A percentile compares a stretch with the other conserved stretches of the same genome.
Conservation (phyloP, 2,329 filamentous ascomycete species). For the Karstenula rhodostoma region DNA sequence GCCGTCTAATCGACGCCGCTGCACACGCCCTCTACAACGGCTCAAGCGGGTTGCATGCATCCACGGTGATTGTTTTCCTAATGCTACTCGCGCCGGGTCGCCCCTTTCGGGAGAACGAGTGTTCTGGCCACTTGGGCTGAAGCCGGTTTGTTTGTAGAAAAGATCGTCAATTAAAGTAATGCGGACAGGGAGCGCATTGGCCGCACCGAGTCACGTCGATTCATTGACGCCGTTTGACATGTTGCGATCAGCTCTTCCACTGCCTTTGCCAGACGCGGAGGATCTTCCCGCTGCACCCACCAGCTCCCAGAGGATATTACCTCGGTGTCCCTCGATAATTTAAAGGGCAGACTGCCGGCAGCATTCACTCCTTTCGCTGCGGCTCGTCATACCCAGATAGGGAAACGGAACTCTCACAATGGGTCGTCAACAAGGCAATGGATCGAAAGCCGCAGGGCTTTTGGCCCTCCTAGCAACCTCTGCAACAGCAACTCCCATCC, state of each 20-base stretch:
- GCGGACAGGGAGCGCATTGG: conserved; percentile 9
- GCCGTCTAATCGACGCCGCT: not conserved
- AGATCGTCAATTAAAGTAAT: conserved; percentile 12
- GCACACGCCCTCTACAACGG: not conserved
- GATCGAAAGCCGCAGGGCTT: conserved; percentile 29
- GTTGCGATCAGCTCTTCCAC: conserved; percentile 3
- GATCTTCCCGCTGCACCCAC: not conserved
- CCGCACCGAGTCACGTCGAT: conserved; percentile 2
- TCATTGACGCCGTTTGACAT: conserved; percentile 6
- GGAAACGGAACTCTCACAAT: conserved; percentile 12
- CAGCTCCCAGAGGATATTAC: not conserved
- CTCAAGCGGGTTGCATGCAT: not conserved
- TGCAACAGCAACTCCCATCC: conserved; percentile 30
- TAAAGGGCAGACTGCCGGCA: conserved; percentile 6
- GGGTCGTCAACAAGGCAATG: conserved; percentile 21
- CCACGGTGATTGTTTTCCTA: conserved; percentile 4
- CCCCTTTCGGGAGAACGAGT: not conserved
- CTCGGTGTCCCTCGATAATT: not conserved
- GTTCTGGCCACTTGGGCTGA: not conserved
- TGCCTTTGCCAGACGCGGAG: not conserved
- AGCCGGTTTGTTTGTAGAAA: conserved; percentile 2
- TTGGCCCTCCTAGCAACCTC: conserved; percentile 33
- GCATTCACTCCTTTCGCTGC: conserved; percentile 10
- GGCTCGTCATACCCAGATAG: conserved; percentile 8
- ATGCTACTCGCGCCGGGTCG: conserved; percentile 1